A percentile compares a stretch with the other conserved stretches of the same genome.
Evolutionary conservation across 257 asterid genomes (phyloP).

Genomic region (Mitragyna speciosa): DNA sequence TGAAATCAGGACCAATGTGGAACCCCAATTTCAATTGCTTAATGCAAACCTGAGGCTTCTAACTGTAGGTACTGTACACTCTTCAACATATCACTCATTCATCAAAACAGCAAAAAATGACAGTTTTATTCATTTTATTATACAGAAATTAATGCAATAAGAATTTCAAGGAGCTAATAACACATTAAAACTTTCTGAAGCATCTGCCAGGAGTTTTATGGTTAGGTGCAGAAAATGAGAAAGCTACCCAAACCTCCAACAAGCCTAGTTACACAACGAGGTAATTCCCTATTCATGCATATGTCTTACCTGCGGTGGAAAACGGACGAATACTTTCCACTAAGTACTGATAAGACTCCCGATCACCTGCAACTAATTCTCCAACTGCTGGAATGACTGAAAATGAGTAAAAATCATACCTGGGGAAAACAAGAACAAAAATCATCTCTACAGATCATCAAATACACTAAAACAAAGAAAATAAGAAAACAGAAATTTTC

Average conservation of each 20-base stretch:
- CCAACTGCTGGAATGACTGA: slow-evolving; percentile 83
- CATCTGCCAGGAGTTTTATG: neutral
- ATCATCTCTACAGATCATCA: neutral
- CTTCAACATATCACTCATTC: neutral
- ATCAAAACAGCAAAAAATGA: neutral
- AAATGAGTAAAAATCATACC: slow-evolving; percentile 92
- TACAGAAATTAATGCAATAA: neutral
- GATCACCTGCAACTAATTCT: slow-evolving; percentile 82
- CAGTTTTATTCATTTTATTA: neutral
- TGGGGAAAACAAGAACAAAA: slow-evolving; percentile 30
- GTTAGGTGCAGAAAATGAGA: neutral
- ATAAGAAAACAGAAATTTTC: neutral
- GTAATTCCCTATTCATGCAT: neutral
- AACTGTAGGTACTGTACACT: neutral
- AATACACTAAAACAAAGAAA: neutral
- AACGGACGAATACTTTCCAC: slow-evolving; percentile 88
- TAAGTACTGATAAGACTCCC: slow-evolving; percentile 79
- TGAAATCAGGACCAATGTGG: neutral
- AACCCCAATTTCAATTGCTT: neutral
- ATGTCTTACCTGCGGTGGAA: slow-evolving; percentile 72
- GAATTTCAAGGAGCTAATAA: neutral
- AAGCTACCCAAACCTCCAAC: neutral
- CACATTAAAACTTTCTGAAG: neutral
- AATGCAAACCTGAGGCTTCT: neutral
- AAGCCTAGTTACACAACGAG: neutral